phyloP scores from a whole-genome alignment of 2,329 filamentous ascomycete genomes.

The Cercospora nicotianae region DNA sequence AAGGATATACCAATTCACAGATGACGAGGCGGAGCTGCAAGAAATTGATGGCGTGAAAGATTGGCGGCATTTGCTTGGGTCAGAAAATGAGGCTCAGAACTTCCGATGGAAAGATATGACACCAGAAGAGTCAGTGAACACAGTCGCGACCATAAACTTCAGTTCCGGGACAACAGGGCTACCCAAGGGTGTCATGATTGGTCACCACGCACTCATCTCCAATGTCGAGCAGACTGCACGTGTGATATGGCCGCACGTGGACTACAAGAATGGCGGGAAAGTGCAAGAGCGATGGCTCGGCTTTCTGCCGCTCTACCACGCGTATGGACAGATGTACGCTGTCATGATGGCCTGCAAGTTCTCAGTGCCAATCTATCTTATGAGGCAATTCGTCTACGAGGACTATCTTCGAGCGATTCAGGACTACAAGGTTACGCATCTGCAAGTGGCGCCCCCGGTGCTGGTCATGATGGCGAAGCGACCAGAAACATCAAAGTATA shows the following conservation, averaged over 20 bases:
- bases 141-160: slow-evolving; percentile 69
- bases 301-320: slow-evolving; percentile 46
- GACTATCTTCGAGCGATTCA: slow-evolving; percentile 44
- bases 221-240: slow-evolving; percentile 49
- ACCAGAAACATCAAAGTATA: slow-evolving; percentile 44
- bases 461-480: slow-evolving; percentile 48
- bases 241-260: slow-evolving; percentile 28
- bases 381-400: slow-evolving; percentile 45
- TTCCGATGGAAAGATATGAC: slow-evolving; percentile 59
- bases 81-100: slow-evolving; percentile 38
- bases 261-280: slow-evolving; percentile 35
- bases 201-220: slow-evolving; percentile 34
- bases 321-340: slow-evolving; percentile 50
- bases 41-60: slow-evolving; percentile 43
- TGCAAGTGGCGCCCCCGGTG: slow-evolving; percentile 47
- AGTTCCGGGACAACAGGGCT: slow-evolving; percentile 73
- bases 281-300: slow-evolving; percentile 51
- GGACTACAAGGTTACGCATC: slow-evolving; percentile 41
- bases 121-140: slow-evolving; percentile 47
- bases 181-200: slow-evolving; percentile 43
- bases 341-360: slow-evolving; percentile 47
- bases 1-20: slow-evolving; percentile 48
- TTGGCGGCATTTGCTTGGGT: slow-evolving; percentile 38
- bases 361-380: slow-evolving; percentile 47
- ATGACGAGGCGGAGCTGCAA: slow-evolving; percentile 37